Evolutionary conservation across 306 rosid species (phyloP).

Genomic region (Cucumis melo): DNA sequence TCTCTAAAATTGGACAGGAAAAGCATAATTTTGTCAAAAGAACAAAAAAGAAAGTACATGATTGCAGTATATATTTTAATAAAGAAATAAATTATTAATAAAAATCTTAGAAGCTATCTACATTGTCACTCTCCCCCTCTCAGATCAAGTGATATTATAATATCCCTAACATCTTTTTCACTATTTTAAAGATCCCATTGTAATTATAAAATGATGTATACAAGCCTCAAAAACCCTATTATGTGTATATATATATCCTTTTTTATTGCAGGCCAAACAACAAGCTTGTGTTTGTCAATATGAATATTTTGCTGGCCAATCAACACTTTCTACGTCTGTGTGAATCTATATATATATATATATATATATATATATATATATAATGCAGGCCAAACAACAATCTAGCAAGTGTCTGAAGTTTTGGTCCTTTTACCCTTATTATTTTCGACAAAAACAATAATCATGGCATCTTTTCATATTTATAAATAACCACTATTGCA

Average conservation of each 20-base stretch:
- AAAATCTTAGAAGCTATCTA: background rate
- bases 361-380: background rate
- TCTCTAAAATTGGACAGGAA: too few species aligned
- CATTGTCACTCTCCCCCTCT: background rate
- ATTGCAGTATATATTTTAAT: too few species aligned
- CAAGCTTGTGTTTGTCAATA: background rate
- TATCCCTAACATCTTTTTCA: background rate
- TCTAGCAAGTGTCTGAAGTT: background rate
- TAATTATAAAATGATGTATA: background rate
- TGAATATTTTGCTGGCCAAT: background rate
- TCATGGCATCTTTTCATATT: background rate
- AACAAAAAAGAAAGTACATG: too few species aligned
- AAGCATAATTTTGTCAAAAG: too few species aligned
- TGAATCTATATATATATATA: background rate
- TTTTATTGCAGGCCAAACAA: conserved; percentile 3
- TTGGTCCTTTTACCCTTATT: background rate
- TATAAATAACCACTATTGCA: background rate
- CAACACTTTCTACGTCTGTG: background rate
- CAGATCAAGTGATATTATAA: background rate
- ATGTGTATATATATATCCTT: background rate
- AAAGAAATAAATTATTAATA: background rate
- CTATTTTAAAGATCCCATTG: background rate
- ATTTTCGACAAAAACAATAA: background rate
- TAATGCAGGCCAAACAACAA: background rate
- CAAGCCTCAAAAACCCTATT: background rate